Evolutionary conservation across 2,329 filamentous ascomycete genomes (phyloP), one percentile per base, ranked within the genome.

Genomic region (Lasiodiplodia gonubiensis): DNA sequence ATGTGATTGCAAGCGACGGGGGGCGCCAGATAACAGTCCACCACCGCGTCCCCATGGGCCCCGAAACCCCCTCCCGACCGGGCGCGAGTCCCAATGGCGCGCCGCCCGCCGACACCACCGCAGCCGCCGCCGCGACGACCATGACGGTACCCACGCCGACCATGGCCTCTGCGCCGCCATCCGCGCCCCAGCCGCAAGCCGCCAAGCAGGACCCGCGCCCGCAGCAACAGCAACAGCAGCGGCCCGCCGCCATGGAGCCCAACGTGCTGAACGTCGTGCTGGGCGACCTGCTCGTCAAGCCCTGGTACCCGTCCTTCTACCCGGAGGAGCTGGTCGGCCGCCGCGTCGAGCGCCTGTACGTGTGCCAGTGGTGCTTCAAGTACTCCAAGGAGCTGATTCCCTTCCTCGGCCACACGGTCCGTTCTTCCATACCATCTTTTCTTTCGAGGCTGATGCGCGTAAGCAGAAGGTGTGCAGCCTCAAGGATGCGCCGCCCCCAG

Each of bases 231-330:
- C 64, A 49, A 18, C 59, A 37, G 23, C 63, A 60, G 48, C 39
- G 53, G 14, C 67, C 51, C 25, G 35, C 59, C 8, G 69, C 70
- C 3, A 72, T 76, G 68, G 89, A 91, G 72, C 91, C 91, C 67
- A 97, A 96, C 77, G 90, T 97, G 71, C 88, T 93, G 75, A 92
- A 92, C 76, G 92, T 97, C 63, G 90, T 97, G 66, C 84, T 97
- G 69, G 94, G 94, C 4, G 88, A 93, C 73, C 84, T 95, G 37
- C 88, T 89, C 73, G 96, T 97, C 81, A 89, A 90, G 73, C 91
- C 94, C 2, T 97, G 94, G 93, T 97, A 95, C 78, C 92, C 93
- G 8, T 96, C 92, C 18, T 95, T 94, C 78, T 97, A 97, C 78
- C 80, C 88, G 5, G 83, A 97, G 87, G 83, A 93, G 71, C 74